Base-by-base conservation (phyloP, 768 basidiomycete genomes). In the Asterophora parasitica region DNA sequence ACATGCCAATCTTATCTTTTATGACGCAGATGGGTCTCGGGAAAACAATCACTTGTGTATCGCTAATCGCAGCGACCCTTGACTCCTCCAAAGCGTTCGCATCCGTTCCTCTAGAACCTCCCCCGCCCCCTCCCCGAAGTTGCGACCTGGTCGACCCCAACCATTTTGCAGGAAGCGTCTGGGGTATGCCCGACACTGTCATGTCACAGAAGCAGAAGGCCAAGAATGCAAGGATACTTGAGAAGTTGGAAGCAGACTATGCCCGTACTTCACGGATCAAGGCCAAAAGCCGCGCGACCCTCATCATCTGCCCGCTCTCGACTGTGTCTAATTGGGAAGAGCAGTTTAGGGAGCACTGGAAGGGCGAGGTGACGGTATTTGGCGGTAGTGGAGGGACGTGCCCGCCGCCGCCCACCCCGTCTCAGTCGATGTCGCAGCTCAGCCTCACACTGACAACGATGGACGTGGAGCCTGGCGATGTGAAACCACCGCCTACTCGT, bases 261-360 rank as follows among this genome's bases (percentile, higher is more conserved):
- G 69, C 72, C 4, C 76, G 92, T 42, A 77, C 77, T 12, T 83
- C 82, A 55, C 80, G 87, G 28, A 84, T 95, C 59, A 93, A 91
- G 65, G 71, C 76, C 30, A 85, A 82, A 56, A 90, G 87, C 58
- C 82, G 92, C 28, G 96, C 88, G 15, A 97, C 96, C 5, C 70
- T 99, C n/a, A 91, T 99, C 58, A 79, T 99, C 23, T 98, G 96
- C 59, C 96, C 96, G 6, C 75, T 99, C 31, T 93, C 92, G 9
- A 99, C 96, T 4, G 92, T 99, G 2, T 83, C 90, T 40, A 98
- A 98, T 61, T 99, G 96, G 96, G 96, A 99, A 69, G 92, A 95
- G 48, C 96, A 99, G 65, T 92, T 99, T 60, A 81, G 87, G 49
- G 96, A 99, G 62, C 96, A 99, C 64, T 97, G 93, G 93, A 80